Evolutionary conservation across 768 basidiomycete species (phyloP).

Genomic region (Lentinula edodes): DNA sequence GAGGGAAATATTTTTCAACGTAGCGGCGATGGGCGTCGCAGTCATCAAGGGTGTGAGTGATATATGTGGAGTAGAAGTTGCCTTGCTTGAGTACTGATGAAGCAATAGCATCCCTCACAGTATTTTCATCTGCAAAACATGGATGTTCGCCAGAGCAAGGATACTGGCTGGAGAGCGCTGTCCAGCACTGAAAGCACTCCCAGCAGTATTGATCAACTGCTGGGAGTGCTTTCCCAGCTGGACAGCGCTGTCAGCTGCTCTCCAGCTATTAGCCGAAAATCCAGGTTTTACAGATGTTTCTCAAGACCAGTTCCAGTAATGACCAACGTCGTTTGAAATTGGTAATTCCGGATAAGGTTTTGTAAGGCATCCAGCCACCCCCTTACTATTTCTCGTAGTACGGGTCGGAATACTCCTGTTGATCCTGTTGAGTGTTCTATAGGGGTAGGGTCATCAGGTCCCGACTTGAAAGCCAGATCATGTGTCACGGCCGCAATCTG

Average conservation of each 20-base stretch:
- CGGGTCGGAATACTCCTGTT: neutral
- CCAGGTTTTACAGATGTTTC: too few species aligned
- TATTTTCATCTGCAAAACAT: too few species aligned
- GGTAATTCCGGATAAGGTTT: neutral
- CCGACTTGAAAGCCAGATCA: neutral
- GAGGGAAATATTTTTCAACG: slow-evolving; percentile 31
- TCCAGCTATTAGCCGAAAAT: too few species aligned
- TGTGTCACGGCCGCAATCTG: neutral
- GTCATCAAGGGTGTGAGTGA: neutral
- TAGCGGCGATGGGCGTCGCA: slow-evolving; percentile 26
- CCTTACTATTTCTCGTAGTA: neutral
- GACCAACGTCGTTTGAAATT: neutral
- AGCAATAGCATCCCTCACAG: neutral
- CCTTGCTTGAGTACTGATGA: neutral
- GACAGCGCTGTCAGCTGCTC: too few species aligned
- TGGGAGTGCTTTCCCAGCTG: too few species aligned
- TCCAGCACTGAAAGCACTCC: too few species aligned
- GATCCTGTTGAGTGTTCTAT: neutral
- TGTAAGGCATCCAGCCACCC: neutral
- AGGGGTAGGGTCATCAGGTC: neutral
- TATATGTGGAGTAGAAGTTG: neutral
- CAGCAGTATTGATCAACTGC: too few species aligned
- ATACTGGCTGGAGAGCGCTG: too few species aligned
- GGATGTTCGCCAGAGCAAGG: too few species aligned
- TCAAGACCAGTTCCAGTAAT: neutral